Base-by-base conservation (phyloP, 108 stramenopile genomes). In the Fragilaria crotonensis region DNA sequence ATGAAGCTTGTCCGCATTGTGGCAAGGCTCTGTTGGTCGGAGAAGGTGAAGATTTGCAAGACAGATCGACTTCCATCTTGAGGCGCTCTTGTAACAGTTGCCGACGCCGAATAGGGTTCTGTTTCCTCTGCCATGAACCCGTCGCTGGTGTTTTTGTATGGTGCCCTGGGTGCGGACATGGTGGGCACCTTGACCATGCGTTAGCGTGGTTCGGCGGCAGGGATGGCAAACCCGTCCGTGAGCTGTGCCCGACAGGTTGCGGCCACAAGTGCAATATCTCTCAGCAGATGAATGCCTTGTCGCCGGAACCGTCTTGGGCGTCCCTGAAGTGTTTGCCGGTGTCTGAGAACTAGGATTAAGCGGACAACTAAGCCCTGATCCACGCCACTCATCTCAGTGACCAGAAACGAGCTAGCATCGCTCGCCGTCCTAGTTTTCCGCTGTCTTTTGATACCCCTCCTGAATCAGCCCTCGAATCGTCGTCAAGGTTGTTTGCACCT, bases 81-180 rank as follows among this genome's bases (percentile, higher is more conserved):
- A 68, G 80, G 56, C 60, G 76, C 25, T 57, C 66, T 1, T 92
- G 90, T 54, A 81, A 73, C 60, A 81, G 71, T 44, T 92, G 90
- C 45, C 75, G 85, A 36, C 53, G 81, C 30, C 75, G 69, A 25
- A 77, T 92, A 31, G 90, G 87, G 9, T 31, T 82, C 9, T 92
- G 90, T 47, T 92, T 86, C 57, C 53, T 92, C 5, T 92, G 90
- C 45, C 87, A 88, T 30, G 76, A 88, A 59, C 81, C 85, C 18
- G 90, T 92, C 9, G 80, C 73, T 60, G 87, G 84, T 11, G 63
- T 92, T 20, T 88, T 76, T 75, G 84, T 92, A 19, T 92, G 84
- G 87, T 92, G 90, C 44, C 90, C 87, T n/a, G 90, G 90, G 46
- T 92, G 90, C 47, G 90, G 66, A 33, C 75, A 77, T 33, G 78